These are phyloP conservation scores for Penicillium subrubescens DNA, from an alignment of 495 filamentous ascomycete genomes.

Conservation along the genomic window DNA sequence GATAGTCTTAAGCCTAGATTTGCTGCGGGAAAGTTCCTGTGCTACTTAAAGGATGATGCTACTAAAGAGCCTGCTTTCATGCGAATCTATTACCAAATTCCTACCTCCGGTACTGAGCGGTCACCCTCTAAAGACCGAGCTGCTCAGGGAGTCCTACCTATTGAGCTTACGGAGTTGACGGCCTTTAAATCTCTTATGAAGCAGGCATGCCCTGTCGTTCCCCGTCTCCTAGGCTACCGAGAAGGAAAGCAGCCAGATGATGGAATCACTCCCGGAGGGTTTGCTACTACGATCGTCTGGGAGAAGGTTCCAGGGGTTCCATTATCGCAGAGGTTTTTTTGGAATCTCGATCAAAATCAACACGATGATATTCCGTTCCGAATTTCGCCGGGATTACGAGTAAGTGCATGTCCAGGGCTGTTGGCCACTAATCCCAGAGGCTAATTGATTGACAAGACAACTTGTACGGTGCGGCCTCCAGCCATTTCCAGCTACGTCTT, in stretches of 20 bases:
- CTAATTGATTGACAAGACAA: background rate
- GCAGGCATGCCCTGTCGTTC: background rate
- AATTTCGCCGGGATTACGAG: background rate
- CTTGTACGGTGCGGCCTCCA: background rate
- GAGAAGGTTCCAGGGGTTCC: background rate
- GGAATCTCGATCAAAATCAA: background rate
- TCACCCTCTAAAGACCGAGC: background rate
- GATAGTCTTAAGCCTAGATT: background rate
- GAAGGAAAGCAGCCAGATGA: background rate
- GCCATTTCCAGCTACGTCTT: background rate
- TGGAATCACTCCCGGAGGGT: background rate
- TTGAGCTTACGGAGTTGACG: background rate
- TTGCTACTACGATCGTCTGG: background rate
- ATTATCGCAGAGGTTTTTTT: background rate
- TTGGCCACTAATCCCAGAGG: background rate
- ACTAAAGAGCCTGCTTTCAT: background rate
- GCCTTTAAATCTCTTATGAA: background rate
- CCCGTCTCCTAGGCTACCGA: background rate
- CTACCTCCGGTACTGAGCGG: background rate
- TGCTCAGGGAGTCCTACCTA: background rate
- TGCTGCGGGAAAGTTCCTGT: background rate
- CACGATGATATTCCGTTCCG: background rate
- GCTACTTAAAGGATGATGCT: background rate
- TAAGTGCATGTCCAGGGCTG: background rate
- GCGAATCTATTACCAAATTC: background rate